Evolutionary conservation across 2,329 filamentous ascomycete genomes (phyloP).

Genomic region (Ophiostoma montium): DNA sequence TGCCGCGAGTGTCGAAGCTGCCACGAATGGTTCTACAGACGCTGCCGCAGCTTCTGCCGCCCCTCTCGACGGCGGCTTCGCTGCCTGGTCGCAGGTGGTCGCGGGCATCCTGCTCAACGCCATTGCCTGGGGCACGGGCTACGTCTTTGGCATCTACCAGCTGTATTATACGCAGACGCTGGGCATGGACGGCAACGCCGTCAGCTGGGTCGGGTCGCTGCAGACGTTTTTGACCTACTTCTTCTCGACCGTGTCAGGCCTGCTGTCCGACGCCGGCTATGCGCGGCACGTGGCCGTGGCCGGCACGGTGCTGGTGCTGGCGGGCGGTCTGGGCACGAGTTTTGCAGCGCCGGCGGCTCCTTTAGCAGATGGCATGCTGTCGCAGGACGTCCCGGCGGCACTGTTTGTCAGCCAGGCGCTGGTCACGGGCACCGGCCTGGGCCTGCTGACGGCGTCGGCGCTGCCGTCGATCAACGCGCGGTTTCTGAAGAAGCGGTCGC

Average conservation of each 20-base stretch:
- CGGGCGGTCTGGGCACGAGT: slow-evolving; percentile 35
- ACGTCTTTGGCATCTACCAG: slow-evolving; percentile 35
- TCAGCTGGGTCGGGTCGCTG: slow-evolving; percentile 36
- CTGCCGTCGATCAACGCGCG: slow-evolving; percentile 41
- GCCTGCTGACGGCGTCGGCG: slow-evolving; percentile 40
- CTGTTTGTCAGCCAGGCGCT: slow-evolving; percentile 39
- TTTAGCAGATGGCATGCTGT: background rate
- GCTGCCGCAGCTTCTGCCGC: no score
- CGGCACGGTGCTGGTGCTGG: slow-evolving; percentile 28
- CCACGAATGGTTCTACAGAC: no score
- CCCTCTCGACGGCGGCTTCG: slow-evolving; percentile 30
- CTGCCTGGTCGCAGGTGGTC: slow-evolving; percentile 36
- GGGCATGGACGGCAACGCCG: slow-evolving; percentile 20
- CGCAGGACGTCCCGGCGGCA: background rate
- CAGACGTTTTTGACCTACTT: slow-evolving; percentile 37
- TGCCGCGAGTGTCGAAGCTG: no score
- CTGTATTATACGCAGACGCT: slow-evolving; percentile 27
- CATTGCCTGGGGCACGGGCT: slow-evolving; percentile 35
- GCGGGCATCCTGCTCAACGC: slow-evolving; percentile 33
- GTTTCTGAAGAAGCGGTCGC: slow-evolving; percentile 39
- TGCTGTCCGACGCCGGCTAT: slow-evolving; percentile 36
- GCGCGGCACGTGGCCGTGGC: slow-evolving; percentile 25
- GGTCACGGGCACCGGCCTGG: slow-evolving; percentile 38
- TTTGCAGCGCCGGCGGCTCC: slow-evolving; percentile 33
- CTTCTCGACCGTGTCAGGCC: slow-evolving; percentile 33